These are phyloP conservation scores for Pistacia integerrima DNA, from an alignment of 345 rosid species.

Conservation along the genomic window DNA sequence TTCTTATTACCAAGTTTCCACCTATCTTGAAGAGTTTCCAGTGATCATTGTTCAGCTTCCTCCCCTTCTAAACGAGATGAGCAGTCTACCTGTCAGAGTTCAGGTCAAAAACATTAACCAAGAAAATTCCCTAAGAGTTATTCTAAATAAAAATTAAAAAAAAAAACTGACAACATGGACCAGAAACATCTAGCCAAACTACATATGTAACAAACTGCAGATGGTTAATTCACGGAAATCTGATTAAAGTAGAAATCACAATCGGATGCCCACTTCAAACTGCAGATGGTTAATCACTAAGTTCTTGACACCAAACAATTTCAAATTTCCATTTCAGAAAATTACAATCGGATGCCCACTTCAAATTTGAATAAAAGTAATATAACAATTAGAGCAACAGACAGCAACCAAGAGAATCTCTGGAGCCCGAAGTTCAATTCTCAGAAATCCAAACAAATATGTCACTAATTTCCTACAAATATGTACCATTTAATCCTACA, in stretches of 20 bases:
- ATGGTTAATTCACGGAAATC: neutral
- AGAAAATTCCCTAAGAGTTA: neutral
- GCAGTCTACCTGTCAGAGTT: conserved; percentile 7
- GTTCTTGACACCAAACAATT: neutral
- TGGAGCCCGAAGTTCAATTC: neutral
- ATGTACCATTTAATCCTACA: too few relatives aligned
- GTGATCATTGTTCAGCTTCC: neutral
- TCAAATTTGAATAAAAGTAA: neutral
- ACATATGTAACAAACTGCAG: neutral
- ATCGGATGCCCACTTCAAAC: neutral
- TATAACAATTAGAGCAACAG: neutral
- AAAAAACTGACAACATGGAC: neutral
- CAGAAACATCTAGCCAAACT: neutral
- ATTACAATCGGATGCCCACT: neutral
- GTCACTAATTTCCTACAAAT: too few relatives aligned
- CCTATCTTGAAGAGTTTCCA: neutral
- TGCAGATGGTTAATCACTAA: too few relatives aligned
- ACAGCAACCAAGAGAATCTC: neutral
- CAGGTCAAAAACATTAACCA: neutral
- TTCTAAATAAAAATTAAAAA: neutral
- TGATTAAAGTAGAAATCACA: neutral
- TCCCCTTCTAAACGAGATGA: neutral
- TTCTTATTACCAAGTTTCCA: neutral
- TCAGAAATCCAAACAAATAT: neutral
- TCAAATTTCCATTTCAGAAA: neutral